phyloP scores from a whole-genome alignment of 352 stramenopile genomes.

The Phytophthora chlamydospora region DNA sequence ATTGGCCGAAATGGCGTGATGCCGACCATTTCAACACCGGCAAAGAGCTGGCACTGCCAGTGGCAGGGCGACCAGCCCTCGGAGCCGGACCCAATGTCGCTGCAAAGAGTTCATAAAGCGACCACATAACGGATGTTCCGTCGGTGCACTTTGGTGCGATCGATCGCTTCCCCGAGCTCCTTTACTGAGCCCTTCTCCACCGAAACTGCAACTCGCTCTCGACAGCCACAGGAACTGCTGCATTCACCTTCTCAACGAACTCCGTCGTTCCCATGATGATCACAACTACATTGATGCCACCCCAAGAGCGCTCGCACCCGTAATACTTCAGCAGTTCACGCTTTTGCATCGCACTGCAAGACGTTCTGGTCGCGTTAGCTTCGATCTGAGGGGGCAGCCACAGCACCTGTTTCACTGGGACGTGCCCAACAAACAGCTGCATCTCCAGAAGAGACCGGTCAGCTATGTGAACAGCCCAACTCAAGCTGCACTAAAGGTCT shows the following conservation, averaged over 20 bases:
- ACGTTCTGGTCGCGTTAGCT: background rate
- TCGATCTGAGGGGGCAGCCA: too few relatives aligned
- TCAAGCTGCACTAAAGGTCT: too few relatives aligned
- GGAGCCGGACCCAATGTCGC: too few relatives aligned
- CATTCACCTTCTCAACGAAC: background rate
- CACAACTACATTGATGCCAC: conserved; percentile 10
- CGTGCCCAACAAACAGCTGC: background rate
- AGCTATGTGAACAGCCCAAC: too few relatives aligned
- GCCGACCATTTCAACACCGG: too few relatives aligned
- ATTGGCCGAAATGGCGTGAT: too few relatives aligned
- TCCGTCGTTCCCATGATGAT: background rate
- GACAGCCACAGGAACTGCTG: background rate
- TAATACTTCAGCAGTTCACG: background rate
- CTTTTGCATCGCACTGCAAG: background rate
- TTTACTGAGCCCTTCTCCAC: conserved; percentile 16
- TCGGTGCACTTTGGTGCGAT: conserved; percentile 4
- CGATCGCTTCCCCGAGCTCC: background rate
- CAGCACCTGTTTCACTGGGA: background rate
- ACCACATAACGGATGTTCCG: background rate
- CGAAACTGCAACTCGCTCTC: conserved; percentile 13
- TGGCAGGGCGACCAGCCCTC: too few relatives aligned
- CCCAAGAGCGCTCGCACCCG: background rate
- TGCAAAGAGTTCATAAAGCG: background rate
- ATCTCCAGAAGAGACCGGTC: too few relatives aligned
- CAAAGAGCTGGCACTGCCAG: too few relatives aligned